These are phyloP conservation scores for Metarhizium humberi DNA, from an alignment of 2,329 filamentous ascomycete genomes.

Conservation along the genomic window DNA sequence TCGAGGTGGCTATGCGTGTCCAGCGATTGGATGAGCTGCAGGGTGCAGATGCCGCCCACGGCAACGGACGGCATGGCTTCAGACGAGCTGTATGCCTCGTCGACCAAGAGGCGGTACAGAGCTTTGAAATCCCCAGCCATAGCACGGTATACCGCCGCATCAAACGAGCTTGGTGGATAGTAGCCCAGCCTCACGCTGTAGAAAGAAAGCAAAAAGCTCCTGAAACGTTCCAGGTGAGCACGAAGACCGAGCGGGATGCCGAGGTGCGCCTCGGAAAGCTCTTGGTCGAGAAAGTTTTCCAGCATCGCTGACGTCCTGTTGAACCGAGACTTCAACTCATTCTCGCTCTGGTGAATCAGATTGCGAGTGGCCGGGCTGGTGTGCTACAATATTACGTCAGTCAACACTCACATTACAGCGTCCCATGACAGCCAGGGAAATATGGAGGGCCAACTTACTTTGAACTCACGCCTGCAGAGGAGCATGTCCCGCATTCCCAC, in stretches of 20 bases:
- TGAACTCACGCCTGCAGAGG: slow-evolving; percentile 46
- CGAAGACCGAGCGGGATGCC: slow-evolving; percentile 52
- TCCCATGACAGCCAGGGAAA: background rate
- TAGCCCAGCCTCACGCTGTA: slow-evolving; percentile 61
- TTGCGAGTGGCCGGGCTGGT: slow-evolving; percentile 47
- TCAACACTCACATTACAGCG: slow-evolving; percentile 13
- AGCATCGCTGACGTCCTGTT: slow-evolving; percentile 48
- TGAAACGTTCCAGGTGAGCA: slow-evolving; percentile 63
- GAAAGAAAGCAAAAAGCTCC: slow-evolving; percentile 56
- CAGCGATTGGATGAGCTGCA: slow-evolving; percentile 60
- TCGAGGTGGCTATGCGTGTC: slow-evolving; percentile 50
- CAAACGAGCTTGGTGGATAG: slow-evolving; percentile 52
- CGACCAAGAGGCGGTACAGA: slow-evolving; percentile 63
- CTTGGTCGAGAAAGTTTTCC: slow-evolving; percentile 59
- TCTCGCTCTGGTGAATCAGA: slow-evolving; percentile 52
- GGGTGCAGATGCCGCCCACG: slow-evolving; percentile 58
- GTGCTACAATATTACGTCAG: slow-evolving; percentile 22
- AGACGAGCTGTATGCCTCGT: slow-evolving; percentile 42
- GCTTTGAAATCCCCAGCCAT: slow-evolving; percentile 64
- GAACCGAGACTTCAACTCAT: slow-evolving; percentile 58
- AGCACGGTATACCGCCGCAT: slow-evolving; percentile 39
- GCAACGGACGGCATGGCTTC: slow-evolving; percentile 43
- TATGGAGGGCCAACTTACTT: slow-evolving; percentile 32
- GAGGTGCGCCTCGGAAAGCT: slow-evolving; percentile 57
- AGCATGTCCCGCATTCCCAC: slow-evolving; percentile 65